Percentiles rank a stretch among this genome's conserved stretches.
phyloP scores from a whole-genome alignment of 306 rosid genomes.

The Arachis hypogaea region DNA sequence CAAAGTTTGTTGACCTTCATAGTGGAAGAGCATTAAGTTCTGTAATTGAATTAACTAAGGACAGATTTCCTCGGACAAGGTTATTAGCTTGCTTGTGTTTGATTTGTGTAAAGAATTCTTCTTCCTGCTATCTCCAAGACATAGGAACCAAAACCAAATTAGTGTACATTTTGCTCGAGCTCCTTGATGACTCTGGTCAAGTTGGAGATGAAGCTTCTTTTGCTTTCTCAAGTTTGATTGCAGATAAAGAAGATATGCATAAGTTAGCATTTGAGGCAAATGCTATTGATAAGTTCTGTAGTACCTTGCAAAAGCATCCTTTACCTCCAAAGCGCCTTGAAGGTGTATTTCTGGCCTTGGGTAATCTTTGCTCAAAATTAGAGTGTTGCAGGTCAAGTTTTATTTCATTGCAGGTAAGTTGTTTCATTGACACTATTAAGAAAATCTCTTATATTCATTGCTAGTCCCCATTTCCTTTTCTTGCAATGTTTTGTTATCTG shows the following conservation, averaged over 20 bases:
- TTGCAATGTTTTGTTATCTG: neutral
- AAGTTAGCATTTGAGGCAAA: constrained; percentile 90
- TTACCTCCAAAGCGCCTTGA: constrained; percentile 71
- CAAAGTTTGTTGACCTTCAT: constrained; percentile 66
- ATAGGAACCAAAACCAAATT: constrained; percentile 74
- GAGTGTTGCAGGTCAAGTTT: constrained; percentile 90
- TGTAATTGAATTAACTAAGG: constrained; percentile 75
- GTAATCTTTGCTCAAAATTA: constrained; percentile 87
- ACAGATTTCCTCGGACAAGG: constrained; percentile 75
- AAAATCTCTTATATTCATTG: constrained; percentile 14
- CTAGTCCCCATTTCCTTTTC: neutral
- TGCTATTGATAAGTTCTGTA: constrained; percentile 80
- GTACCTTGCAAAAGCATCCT: constrained; percentile 59
- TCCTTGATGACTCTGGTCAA: constrained; percentile 83
- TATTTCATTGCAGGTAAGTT: constrained; percentile 78
- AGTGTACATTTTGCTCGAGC: constrained; percentile 86
- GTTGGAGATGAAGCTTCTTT: constrained; percentile 92
- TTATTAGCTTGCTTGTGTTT: constrained; percentile 83
- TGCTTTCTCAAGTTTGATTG: constrained; percentile 71
- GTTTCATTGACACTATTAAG: constrained; percentile 10
- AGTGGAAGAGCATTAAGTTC: constrained; percentile 66
- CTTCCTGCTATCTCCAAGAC: constrained; percentile 71
- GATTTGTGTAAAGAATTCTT: constrained; percentile 78
- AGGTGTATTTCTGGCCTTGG: constrained; percentile 78
- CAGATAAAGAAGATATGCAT: constrained; percentile 79